Percentiles rank a stretch among this genome's conserved stretches.
These are phyloP conservation scores for Saccharomyces hybrid DNA, from an alignment of 1,139 yeast genomes.

Conservation along the genomic window DNA sequence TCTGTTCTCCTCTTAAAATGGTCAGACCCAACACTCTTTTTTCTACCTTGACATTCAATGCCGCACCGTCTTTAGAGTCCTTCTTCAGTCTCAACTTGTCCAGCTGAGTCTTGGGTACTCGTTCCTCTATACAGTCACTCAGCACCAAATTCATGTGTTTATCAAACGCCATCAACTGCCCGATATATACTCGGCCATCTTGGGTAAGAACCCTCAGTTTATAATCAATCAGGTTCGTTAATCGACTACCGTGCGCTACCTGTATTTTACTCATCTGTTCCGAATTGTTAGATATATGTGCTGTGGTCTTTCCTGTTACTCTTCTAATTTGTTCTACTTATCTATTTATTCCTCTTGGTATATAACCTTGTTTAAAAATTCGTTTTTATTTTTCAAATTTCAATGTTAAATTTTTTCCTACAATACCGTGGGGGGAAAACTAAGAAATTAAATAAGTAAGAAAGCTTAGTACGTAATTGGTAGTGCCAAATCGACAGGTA, in stretches of 20 bases:
- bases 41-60: constrained; percentile 23
- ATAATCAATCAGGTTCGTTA: constrained; percentile 67
- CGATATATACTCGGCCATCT: constrained; percentile 71
- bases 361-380: not conserved
- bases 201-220: constrained; percentile 63
- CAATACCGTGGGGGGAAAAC: not conserved
- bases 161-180: constrained; percentile 82
- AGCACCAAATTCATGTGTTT: constrained; percentile 82
- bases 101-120: constrained; percentile 57
- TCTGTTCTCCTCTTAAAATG: constrained; percentile 81
- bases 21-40: constrained; percentile 73
- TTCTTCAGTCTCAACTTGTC: constrained; percentile 34
- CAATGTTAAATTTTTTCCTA: not conserved
- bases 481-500: not conserved
- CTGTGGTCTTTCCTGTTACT: not conserved
- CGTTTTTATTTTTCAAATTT: not conserved
- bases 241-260: constrained; percentile 27
- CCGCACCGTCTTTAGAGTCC: constrained; percentile 14
- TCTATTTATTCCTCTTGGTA: not conserved
- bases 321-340: not conserved
- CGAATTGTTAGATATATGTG: not conserved
- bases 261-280: constrained; percentile 11
- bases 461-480: not conserved
- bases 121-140: constrained; percentile 75
- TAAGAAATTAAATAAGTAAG: not conserved